A percentile compares a stretch with the other conserved stretches of the same genome.
These are phyloP conservation scores for Gleditsia sinensis DNA, from an alignment of 306 rosid genomes.

Conservation along the genomic window DNA sequence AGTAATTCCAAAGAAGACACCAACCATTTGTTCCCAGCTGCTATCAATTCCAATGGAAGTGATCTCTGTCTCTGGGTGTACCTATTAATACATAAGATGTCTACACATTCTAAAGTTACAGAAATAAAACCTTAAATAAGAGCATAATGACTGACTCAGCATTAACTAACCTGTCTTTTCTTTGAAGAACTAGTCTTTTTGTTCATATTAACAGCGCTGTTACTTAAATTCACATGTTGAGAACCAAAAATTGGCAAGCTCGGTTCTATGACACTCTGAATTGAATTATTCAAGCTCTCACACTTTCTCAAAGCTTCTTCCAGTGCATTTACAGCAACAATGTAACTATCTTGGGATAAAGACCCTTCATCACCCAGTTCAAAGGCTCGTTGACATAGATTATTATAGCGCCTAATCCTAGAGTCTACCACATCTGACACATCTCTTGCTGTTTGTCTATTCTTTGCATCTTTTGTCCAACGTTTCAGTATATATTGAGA, in stretches of 20 bases:
- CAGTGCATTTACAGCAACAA: slow-evolving; percentile 53
- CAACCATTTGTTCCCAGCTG: slow-evolving; percentile 76
- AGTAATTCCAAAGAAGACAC: slow-evolving; percentile 32
- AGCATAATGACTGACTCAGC: background rate
- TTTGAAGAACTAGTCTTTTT: slow-evolving; percentile 53
- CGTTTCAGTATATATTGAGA: slow-evolving; percentile 70
- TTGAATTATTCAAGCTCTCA: slow-evolving; percentile 47
- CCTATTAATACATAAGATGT: slow-evolving; percentile 40
- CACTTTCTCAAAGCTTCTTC: slow-evolving; percentile 67
- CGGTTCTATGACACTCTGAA: slow-evolving; percentile 50
- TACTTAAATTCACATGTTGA: slow-evolving; percentile 29
- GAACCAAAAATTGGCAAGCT: slow-evolving; percentile 42
- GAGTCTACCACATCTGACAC: slow-evolving; percentile 39
- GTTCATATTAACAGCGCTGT: slow-evolving; percentile 43
- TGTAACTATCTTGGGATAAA: slow-evolving; percentile 61
- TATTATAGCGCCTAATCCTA: slow-evolving; percentile 56
- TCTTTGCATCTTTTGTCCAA: slow-evolving; percentile 81
- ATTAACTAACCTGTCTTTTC: slow-evolving; percentile 64
- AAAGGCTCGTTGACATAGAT: slow-evolving; percentile 60
- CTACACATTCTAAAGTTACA: background rate
- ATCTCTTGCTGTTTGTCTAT: slow-evolving; percentile 49
- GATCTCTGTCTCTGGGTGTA: slow-evolving; percentile 54
- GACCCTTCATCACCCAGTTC: slow-evolving; percentile 67
- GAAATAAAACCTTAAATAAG: background rate
- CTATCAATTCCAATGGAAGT: slow-evolving; percentile 57